Evolutionary conservation across 352 stramenopile species (phyloP).

Genomic region (Globisporangium perplexum): DNA sequence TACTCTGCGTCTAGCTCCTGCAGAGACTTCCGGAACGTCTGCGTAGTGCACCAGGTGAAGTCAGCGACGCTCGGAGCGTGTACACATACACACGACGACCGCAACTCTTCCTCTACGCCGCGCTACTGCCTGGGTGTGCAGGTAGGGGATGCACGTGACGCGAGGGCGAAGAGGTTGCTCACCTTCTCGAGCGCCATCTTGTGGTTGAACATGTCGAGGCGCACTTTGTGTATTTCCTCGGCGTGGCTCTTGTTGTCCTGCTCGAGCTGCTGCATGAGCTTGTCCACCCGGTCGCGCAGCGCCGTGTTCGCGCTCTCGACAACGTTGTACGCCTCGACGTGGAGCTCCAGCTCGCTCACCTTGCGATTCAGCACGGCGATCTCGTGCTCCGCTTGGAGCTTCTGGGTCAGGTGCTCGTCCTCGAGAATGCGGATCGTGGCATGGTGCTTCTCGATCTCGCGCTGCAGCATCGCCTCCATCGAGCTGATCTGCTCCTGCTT

Average conservation of each 20-base stretch:
- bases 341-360: constrained; percentile 51
- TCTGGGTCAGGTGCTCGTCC: constrained; percentile 53
- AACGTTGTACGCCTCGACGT: constrained; percentile 68
- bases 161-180: neutral
- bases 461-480: constrained; percentile 56
- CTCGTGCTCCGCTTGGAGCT: constrained; percentile 50
- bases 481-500: constrained; percentile 70
- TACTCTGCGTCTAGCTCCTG: constrained; percentile 76
- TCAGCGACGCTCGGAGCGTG: neutral
- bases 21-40: constrained; percentile 71
- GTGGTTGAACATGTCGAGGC: constrained; percentile 82
- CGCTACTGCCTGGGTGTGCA: neutral
- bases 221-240: constrained; percentile 73
- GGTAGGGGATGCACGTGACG: neutral
- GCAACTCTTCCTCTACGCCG: neutral
- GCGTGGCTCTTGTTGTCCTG: constrained; percentile 53
- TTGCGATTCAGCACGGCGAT: constrained; percentile 55
- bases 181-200: constrained; percentile 83
- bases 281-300: constrained; percentile 47
- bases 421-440: constrained; percentile 47
- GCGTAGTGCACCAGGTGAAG: neutral
- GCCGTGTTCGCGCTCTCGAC: constrained; percentile 51
- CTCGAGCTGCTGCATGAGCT: constrained; percentile 63
- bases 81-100: too few species aligned
- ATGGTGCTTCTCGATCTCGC: constrained; percentile 59